These are phyloP conservation scores for Cryptococcus maquisensis DNA, from an alignment of 1,284 basidiomycete genomes.

Conservation along the genomic window DNA sequence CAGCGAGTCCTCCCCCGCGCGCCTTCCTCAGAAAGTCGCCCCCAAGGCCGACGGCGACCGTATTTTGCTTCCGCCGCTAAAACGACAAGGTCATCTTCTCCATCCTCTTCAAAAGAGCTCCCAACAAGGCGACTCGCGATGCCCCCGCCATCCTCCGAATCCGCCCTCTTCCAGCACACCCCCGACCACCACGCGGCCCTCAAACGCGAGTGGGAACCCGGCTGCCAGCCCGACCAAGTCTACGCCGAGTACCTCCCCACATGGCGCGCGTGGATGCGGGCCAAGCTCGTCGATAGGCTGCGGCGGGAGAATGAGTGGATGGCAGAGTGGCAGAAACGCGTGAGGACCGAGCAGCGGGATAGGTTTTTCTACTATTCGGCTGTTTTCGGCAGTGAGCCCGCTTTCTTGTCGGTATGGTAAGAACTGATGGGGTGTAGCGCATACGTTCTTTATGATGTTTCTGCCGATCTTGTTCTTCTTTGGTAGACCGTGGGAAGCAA, in stretches of 20 bases:
- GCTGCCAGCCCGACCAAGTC: constrained; percentile 51
- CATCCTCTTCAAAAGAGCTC: too few species aligned
- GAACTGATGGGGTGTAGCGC: constrained; percentile 52
- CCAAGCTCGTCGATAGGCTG: constrained; percentile 59
- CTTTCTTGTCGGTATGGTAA: neutral
- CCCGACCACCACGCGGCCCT: constrained; percentile 17
- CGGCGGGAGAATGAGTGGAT: constrained; percentile 63
- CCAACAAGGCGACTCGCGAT: too few species aligned
- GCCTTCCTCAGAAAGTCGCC: too few species aligned
- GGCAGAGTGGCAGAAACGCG: constrained; percentile 64
- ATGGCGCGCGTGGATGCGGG: constrained; percentile 66
- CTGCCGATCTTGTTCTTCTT: constrained; percentile 58
- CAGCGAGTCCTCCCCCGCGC: too few species aligned
- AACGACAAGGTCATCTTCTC: too few species aligned
- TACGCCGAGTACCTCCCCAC: constrained; percentile 62
- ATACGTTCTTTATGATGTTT: constrained; percentile 91
- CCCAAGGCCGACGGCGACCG: too few species aligned
- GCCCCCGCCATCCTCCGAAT: constrained; percentile 5
- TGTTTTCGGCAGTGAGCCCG: constrained; percentile 61
- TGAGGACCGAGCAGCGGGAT: constrained; percentile 68
- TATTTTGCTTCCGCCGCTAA: too few species aligned
- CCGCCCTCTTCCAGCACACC: constrained; percentile 22
- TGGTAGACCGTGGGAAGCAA: constrained; percentile 46
- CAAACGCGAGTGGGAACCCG: constrained; percentile 37
- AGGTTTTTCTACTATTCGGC: constrained; percentile 87